Conservation (phyloP, 495 filamentous ascomycete species). For the Tuber magnatum region DNA sequence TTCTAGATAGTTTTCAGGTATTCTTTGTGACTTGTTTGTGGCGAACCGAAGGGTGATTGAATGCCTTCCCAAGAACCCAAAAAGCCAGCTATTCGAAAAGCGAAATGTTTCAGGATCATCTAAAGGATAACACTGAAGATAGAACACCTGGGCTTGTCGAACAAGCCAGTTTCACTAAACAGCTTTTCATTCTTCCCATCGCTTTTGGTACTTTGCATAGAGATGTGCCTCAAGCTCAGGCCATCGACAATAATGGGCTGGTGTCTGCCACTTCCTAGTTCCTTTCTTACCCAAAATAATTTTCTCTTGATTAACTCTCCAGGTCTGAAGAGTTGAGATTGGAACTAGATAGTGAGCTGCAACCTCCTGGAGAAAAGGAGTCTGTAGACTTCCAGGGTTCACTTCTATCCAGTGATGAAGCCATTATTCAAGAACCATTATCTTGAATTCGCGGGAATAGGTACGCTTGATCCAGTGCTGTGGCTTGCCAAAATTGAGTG, state of each 20-base stretch:
- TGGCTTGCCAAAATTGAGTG: too few relatives aligned
- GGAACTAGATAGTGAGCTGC: neutral
- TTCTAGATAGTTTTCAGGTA: too few relatives aligned
- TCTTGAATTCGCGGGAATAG: too few relatives aligned
- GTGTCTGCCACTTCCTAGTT: neutral
- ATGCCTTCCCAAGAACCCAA: too few relatives aligned
- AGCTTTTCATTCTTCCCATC: neutral
- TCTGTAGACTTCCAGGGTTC: too few relatives aligned
- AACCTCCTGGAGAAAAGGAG: neutral
- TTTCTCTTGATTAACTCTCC: neutral
- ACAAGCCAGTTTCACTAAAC: neutral
- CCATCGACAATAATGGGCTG: neutral
- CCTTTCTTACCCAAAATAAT: neutral
- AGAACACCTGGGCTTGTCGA: neutral
- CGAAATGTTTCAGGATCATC: neutral
- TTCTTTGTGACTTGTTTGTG: too few relatives aligned
- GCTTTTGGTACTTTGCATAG: neutral
- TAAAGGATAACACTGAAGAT: neutral
- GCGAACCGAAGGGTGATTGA: too few relatives aligned
- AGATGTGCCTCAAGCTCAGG: slow-evolving; percentile 4
- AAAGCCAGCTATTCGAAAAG: neutral
- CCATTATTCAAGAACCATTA: too few relatives aligned
- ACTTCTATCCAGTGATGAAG: too few relatives aligned
- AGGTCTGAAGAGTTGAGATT: neutral
- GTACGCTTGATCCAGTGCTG: too few relatives aligned